Evolutionary conservation across 352 stramenopile species (phyloP).

Genomic region (Phytophthora aleatoria): DNA sequence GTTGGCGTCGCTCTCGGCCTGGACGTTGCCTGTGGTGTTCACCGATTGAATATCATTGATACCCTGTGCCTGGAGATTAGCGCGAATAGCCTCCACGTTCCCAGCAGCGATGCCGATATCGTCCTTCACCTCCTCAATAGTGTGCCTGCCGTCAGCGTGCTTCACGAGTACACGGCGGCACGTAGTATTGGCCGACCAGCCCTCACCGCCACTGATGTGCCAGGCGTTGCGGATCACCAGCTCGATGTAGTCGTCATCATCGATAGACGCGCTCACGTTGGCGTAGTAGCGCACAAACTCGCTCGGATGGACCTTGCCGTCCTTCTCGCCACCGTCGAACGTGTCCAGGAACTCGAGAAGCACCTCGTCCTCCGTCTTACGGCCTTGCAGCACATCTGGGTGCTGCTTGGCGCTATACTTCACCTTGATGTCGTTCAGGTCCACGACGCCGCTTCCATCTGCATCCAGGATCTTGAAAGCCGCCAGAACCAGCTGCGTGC

Average conservation of each 20-base stretch:
- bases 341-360: constrained; percentile 87
- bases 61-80: constrained; percentile 75
- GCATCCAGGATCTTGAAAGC: constrained; percentile 82
- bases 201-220: constrained; percentile 86
- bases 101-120: constrained; percentile 69
- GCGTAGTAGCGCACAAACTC: constrained; percentile 92
- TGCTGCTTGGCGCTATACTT: constrained; percentile 87
- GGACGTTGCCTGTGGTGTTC: constrained; percentile 53
- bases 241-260: constrained; percentile 93
- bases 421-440: constrained; percentile 73
- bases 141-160: constrained; percentile 77
- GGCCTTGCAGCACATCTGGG: constrained; percentile 80
- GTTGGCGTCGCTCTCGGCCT: constrained; percentile 54
- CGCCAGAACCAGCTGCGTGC: constrained; percentile 73
- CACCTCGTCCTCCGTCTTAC: constrained; percentile 73
- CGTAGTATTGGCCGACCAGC: constrained; percentile 83
- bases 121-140: constrained; percentile 87
- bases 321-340: constrained; percentile 88
- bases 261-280: constrained; percentile 90
- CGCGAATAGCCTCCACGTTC: constrained; percentile 79
- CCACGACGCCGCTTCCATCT: constrained; percentile 73
- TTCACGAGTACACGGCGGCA: constrained; percentile 90
- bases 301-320: constrained; percentile 81
- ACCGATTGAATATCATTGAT: constrained; percentile 58
- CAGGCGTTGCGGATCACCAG: constrained; percentile 92